Evolutionary conservation across 2,329 filamentous ascomycete genomes (phyloP), one percentile per base, ranked within the genome.

Genomic region (Xylaria sp.): DNA sequence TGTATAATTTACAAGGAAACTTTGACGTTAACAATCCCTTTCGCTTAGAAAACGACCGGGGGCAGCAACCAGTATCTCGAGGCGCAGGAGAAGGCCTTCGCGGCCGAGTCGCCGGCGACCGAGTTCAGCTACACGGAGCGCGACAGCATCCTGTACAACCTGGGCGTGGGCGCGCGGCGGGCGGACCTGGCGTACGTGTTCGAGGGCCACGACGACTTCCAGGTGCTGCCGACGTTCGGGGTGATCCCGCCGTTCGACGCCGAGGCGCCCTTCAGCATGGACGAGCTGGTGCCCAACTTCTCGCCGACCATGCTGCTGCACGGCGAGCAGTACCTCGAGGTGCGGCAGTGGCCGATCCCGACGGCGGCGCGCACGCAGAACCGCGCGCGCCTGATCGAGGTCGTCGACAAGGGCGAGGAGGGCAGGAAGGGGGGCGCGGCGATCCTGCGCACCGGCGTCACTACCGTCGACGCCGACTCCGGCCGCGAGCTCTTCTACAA

Each of bases 291-390:
- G 22, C 92, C 92, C 72, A 96, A 97, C 81, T 99, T 97, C 81
- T 91, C 86, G 37, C 93, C 92, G 58, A 97, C 96, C 91, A 97
- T 97, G 92, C 86, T 99, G 46, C 88, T 99, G 20, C 94, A 99
- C 78, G 94, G 94, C 70, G 94, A 99, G 81, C 94, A 99, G 75
- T 99, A 92, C 77, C 90, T 99, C 61, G 94, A 99, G 76, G 84
- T 99, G 69, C 86, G 88, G 71, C 91, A 93, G 74, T 95, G 87
- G 78, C 94, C 94, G 39, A 89, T 97, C 66, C 93, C 93, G 34
- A 97, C 92, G 26, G 83, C 87, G 50, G 92, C 84, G 46, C 87
- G 85, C 52, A 87, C 96, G 45, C 74, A 90, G 65, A 91, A 89
- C 52, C 85, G 86, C 69, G 89, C 86, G 55, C 87, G 87, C 72